Conservation (phyloP, 345 rosid genomes). For the Anastatica hierochuntica region DNA sequence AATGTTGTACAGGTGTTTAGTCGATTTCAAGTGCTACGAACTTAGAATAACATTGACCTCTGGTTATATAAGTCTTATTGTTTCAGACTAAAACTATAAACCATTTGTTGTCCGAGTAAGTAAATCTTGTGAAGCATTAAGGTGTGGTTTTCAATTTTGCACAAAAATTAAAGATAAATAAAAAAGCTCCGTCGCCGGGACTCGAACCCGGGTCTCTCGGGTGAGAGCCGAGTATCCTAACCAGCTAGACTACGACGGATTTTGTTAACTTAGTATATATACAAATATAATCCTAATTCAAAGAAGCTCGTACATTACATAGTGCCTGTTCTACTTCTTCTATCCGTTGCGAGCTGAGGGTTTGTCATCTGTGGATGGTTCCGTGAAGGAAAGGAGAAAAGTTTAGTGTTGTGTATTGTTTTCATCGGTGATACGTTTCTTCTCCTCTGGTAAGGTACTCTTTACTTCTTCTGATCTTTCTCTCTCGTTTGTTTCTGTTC, state of each 20-base stretch:
- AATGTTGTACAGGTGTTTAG: slow-evolving; percentile 15
- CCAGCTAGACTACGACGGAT: slow-evolving; percentile 44
- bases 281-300: no score
- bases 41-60: no score
- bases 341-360: slow-evolving; percentile 24
- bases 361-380: slow-evolving; percentile 11
- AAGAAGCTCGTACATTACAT: no score
- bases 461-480: no score
- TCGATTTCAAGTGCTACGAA: not conserved
- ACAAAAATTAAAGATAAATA: not conserved
- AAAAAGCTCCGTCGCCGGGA: slow-evolving; percentile 58
- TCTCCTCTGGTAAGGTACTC: slow-evolving; percentile 19
- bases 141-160: no score
- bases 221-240: slow-evolving; percentile 79
- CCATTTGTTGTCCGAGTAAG: no score
- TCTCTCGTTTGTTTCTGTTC: not conserved
- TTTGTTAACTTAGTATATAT: no score
- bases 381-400: slow-evolving; percentile 4
- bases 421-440: slow-evolving; percentile 14
- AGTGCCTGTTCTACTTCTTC: not conserved
- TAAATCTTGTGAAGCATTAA: no score
- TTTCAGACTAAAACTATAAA: no score
- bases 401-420: not conserved
- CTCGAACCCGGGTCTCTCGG: slow-evolving; percentile 60
- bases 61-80: no score